Evolutionary conservation across 306 rosid genomes (phyloP).

Genomic region (Quercus alba): DNA sequence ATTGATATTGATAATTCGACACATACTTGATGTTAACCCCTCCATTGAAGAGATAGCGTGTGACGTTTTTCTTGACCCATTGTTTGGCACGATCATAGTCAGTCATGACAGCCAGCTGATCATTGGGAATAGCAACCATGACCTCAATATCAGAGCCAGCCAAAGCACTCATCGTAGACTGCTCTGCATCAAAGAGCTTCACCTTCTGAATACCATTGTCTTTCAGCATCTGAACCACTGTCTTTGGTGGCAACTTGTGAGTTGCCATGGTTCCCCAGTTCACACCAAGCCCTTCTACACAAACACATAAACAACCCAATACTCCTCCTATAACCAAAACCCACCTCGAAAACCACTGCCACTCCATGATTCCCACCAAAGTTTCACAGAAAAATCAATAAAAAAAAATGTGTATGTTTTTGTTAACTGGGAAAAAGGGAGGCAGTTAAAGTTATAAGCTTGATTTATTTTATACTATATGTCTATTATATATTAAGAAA

Average conservation of each 20-base stretch:
- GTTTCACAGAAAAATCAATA: not conserved
- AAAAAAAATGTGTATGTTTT: not conserved
- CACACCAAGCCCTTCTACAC: conserved; percentile 79
- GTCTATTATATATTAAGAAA: too few species aligned
- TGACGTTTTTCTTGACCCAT: conserved; percentile 80
- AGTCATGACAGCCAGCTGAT: conserved; percentile 66
- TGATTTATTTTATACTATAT: too few species aligned
- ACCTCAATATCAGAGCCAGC: conserved; percentile 79
- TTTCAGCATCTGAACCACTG: conserved; percentile 79
- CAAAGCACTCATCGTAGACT: conserved; percentile 72
- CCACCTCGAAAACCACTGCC: conserved; percentile 26
- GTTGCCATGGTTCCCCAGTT: conserved; percentile 96
- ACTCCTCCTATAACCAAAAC: conserved; percentile 37
- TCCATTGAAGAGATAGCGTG: conserved; percentile 69
- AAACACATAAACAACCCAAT: conserved; percentile 16
- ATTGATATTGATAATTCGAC: not conserved
- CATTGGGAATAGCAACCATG: conserved; percentile 94
- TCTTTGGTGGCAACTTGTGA: conserved; percentile 64
- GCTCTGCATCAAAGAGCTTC: conserved; percentile 86
- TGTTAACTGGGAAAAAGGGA: not conserved
- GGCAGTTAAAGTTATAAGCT: not conserved
- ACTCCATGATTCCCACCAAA: conserved; percentile 29
- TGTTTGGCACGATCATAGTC: conserved; percentile 55
- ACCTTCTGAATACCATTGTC: conserved; percentile 87
- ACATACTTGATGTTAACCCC: conserved; percentile 88